Evolutionary conservation across 2,329 filamentous ascomycete genomes (phyloP), one percentile per base, ranked within the genome.

Genomic region (Gnomoniopsis sp.): DNA sequence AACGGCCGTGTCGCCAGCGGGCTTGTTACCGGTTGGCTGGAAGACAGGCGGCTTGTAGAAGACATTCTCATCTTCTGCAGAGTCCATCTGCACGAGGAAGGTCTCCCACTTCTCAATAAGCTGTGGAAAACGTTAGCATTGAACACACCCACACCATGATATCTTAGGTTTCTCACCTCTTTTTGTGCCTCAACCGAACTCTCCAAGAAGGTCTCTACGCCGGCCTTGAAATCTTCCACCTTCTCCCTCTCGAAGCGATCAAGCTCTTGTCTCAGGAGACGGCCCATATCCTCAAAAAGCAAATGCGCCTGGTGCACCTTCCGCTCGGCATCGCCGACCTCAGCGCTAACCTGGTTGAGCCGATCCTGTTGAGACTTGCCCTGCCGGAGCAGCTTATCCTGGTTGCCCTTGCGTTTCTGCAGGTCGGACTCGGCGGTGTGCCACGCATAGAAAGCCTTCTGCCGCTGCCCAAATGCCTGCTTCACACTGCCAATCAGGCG

Each of bases 221-320:
- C 93, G 63, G 90, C 95, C 80, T 99, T 99, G 75, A 99, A 99
- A 71, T 99, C 95, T 71, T 99, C 95, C 3, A 99, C 95, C 79
- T 99, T 99, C 75, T 99, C 95, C 67, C 85, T 85, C 77, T 99
- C 95, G 69, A 99, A 99, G 19, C 93, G 83, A 68, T 98, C 95
- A 65, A 99, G 80, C 74, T 99, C 95, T 38, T 82, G 82, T 61
- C 91, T 86, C 92, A 99, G 95, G 69, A 97, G 77, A 14, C 92
- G 83, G 15, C 95, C 95, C 93, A 99, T 98, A 69, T 99, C 95
- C 65, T 99, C 95, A 68, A 99, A 99, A 49, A 97, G 75, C 59
- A 98, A 76, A 55, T 93, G 81, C 1, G 92, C 90, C 72, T 96
- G 92, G 71, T 98, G 91, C 1, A 96, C 91, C 71, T 91, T 93